Evolutionary conservation across 805 yeast species (phyloP).

Genomic region (Lachancea fermentati): DNA sequence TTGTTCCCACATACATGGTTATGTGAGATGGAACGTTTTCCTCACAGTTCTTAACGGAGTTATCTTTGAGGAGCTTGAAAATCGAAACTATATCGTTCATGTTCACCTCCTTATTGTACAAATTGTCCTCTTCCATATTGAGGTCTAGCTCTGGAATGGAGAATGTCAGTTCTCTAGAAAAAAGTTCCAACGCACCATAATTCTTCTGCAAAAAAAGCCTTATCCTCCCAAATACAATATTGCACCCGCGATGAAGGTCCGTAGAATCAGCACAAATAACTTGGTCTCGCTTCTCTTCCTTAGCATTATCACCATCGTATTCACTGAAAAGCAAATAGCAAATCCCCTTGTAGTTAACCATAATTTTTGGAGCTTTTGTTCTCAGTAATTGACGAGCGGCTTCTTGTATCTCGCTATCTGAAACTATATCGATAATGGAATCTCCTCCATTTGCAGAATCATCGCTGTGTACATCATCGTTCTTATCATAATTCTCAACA

Average conservation of each 20-base stretch:
- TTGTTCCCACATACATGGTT: conserved; percentile 15
- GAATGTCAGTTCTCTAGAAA: conserved; percentile 26
- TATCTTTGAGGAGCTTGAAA: conserved; percentile 24
- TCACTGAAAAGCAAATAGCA: conserved; percentile 21
- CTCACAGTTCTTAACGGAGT: conserved; percentile 22
- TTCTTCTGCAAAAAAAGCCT: conserved; percentile 23
- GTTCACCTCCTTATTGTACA: conserved; percentile 28
- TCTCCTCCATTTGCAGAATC: conserved; percentile 4
- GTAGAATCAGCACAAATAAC: conserved; percentile 19
- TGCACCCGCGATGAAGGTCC: conserved; percentile 15
- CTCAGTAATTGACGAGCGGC: conserved; percentile 22
- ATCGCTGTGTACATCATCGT: conserved; percentile 5
- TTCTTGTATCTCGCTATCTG: conserved; percentile 15
- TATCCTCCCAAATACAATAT: conserved; percentile 18
- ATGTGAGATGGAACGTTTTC: conserved; percentile 17
- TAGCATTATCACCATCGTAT: conserved; percentile 11
- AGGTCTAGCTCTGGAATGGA: conserved; percentile 27
- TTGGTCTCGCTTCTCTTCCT: conserved; percentile 8
- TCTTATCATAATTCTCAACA: conserved; percentile 11
- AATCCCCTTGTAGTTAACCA: conserved; percentile 19
- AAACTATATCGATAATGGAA: conserved; percentile 11
- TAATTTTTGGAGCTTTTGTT: conserved; percentile 15
- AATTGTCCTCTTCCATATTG: conserved; percentile 31
- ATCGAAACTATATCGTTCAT: conserved; percentile 30
- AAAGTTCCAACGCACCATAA: conserved; percentile 20